Percentiles rank a stretch among this genome's conserved stretches.
Evolutionary conservation across 2,329 filamentous ascomycete species (phyloP).

Genomic region (Periconia digitata): DNA sequence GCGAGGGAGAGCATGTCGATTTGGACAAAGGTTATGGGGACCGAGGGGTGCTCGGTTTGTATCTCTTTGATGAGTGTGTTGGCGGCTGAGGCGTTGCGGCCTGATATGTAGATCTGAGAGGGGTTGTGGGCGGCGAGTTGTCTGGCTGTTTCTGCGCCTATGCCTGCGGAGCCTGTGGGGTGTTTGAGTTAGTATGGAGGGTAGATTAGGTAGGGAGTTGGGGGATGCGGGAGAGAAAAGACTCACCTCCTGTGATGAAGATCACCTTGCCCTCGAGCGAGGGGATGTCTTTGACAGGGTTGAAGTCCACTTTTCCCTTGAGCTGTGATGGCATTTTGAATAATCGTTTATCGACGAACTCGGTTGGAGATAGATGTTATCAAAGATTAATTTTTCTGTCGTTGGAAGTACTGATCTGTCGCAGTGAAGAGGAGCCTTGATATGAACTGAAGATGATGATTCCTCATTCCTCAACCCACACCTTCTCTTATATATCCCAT

Average conservation of each 20-base stretch:
- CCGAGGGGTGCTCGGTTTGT: conserved; percentile 23
- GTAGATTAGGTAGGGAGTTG: not conserved
- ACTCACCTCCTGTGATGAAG: conserved; percentile 25
- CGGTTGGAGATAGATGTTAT: not conserved
- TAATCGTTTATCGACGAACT: not conserved
- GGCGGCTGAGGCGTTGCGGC: conserved; percentile 41
- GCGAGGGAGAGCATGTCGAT: conserved; percentile 41
- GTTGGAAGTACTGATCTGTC: not conserved
- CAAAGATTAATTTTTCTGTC: not conserved
- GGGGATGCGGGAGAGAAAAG: too few relatives aligned
- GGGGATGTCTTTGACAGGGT: conserved; percentile 22
- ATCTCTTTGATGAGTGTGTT: conserved; percentile 37
- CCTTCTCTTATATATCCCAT: too few relatives aligned
- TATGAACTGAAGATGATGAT: not conserved
- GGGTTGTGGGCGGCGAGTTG: conserved; percentile 47
- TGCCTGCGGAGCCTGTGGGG: conserved; percentile 44
- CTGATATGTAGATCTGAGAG: conserved; percentile 46
- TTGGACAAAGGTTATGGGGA: conserved; percentile 33
- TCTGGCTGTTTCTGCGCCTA: conserved; percentile 45
- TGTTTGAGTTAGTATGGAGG: not conserved
- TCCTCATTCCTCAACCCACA: too few relatives aligned
- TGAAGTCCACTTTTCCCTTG: conserved; percentile 10
- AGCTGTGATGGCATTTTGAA: not conserved
- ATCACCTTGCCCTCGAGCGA: conserved; percentile 22
- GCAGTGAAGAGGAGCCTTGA: not conserved